Conservation (phyloP, 257 asterid species). For the Solanum chilense region DNA sequence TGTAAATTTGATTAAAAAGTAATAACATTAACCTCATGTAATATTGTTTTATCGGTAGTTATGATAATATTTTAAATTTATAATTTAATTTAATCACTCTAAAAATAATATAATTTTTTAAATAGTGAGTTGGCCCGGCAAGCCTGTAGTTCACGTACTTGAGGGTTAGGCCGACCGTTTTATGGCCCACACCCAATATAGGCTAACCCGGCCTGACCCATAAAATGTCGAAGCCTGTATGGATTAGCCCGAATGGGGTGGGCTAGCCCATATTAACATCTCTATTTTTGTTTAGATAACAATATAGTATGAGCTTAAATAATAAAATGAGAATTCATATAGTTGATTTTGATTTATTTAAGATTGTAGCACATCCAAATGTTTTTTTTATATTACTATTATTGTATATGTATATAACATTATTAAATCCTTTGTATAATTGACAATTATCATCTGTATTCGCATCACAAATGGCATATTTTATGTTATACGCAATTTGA, state of each 20-base stretch:
- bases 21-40: too few species aligned
- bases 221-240: too few species aligned
- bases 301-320: background rate
- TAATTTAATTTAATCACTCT: too few species aligned
- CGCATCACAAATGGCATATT: background rate
- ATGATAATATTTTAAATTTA: too few species aligned
- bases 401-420: background rate
- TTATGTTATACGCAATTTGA: background rate
- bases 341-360: background rate
- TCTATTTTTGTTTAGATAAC: background rate
- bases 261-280: background rate
- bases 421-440: background rate
- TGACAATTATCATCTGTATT: background rate
- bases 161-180: too few species aligned
- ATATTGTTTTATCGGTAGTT: too few species aligned
- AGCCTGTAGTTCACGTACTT: too few species aligned
- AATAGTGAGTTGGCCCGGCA: too few species aligned
- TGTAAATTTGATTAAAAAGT: too few species aligned
- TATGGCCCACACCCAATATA: too few species aligned
- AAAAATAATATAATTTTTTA: too few species aligned
- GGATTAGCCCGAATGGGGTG: too few species aligned
- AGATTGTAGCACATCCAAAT: background rate
- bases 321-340: background rate
- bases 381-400: background rate
- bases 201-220: rapidly evolving